Evolutionary conservation across 192 early-diverging fungal genomes (phyloP).

Genomic region (Pilaira anomala): DNA sequence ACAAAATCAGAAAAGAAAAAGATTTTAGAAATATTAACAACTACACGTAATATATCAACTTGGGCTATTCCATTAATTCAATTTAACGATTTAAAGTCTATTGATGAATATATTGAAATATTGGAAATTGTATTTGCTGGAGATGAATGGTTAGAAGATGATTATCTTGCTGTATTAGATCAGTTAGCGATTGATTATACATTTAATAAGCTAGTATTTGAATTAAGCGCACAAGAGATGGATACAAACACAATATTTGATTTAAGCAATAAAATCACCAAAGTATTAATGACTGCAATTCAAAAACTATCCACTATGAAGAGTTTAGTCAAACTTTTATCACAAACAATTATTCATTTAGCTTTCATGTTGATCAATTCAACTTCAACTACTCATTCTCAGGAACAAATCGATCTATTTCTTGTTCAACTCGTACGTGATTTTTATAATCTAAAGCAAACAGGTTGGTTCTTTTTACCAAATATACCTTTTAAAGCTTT

Average conservation of each 20-base stretch:
- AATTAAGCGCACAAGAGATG: background rate
- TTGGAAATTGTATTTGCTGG: background rate
- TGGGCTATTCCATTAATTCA: conserved; percentile 14
- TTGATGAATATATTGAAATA: background rate
- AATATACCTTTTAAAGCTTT: conserved; percentile 26
- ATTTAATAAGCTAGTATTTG: conserved; percentile 31
- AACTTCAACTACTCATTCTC: background rate
- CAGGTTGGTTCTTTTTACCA: conserved; percentile 23
- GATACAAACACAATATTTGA: background rate
- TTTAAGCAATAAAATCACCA: background rate
- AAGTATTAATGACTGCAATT: conserved; percentile 3
- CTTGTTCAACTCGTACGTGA: conserved; percentile 7
- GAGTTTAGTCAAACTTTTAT: conserved; percentile 29
- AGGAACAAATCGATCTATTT: conserved; percentile 11
- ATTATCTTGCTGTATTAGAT: conserved; percentile 41
- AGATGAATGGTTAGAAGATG: conserved; percentile 34
- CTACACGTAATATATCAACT: background rate
- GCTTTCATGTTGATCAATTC: conserved; percentile 23
- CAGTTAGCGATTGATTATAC: conserved; percentile 38
- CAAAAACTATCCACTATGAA: background rate
- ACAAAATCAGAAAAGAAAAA: background rate
- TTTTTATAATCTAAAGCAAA: conserved; percentile 7
- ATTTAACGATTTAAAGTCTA: background rate
- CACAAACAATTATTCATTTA: conserved; percentile 38
- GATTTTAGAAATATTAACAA: background rate